phyloP scores from a whole-genome alignment of 768 basidiomycete genomes.

The Pleurotus giganteus region DNA sequence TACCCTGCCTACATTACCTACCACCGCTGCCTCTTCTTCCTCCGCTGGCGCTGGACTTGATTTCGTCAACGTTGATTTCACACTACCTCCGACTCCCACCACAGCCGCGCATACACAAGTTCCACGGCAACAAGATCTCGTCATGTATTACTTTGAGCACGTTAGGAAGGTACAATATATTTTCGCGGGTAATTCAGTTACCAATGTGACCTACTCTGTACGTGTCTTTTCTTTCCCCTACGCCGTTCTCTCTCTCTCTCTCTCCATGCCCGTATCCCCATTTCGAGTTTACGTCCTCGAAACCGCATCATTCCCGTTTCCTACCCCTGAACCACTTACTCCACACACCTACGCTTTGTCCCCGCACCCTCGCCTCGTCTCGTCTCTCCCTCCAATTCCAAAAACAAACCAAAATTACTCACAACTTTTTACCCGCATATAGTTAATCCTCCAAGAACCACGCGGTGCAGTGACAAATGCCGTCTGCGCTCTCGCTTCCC shows the following conservation, averaged over 20 bases:
- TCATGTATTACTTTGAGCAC: conserved; percentile 74
- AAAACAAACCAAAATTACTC: conserved; percentile 1
- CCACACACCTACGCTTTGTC: neutral
- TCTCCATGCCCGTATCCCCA: neutral
- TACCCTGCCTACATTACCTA: conserved; percentile 24
- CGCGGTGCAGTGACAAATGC: conserved; percentile 71
- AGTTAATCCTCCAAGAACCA: conserved; percentile 63
- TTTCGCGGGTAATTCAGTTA: conserved; percentile 60
- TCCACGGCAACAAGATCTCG: conserved; percentile 57
- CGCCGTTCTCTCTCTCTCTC: neutral
- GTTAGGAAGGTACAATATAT: conserved; percentile 66
- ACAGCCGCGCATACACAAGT: too few species aligned
- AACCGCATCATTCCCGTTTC: neutral
- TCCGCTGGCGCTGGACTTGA: too few species aligned
- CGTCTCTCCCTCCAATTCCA: too few species aligned
- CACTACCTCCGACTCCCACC: too few species aligned
- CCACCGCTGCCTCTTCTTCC: too few species aligned
- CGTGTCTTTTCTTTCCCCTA: conserved; percentile 23
- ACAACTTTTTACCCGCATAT: conserved; percentile 11
- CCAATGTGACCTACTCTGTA: conserved; percentile 66
- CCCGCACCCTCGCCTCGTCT: neutral
- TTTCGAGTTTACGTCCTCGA: conserved; percentile 7
- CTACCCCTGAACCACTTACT: neutral
- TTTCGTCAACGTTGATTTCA: too few species aligned
- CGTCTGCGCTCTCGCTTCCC: conserved; percentile 71